Percentiles rank a stretch among this genome's conserved stretches.
Conservation (phyloP, 768 basidiomycete genomes). For the Lentinula detonsa region DNA sequence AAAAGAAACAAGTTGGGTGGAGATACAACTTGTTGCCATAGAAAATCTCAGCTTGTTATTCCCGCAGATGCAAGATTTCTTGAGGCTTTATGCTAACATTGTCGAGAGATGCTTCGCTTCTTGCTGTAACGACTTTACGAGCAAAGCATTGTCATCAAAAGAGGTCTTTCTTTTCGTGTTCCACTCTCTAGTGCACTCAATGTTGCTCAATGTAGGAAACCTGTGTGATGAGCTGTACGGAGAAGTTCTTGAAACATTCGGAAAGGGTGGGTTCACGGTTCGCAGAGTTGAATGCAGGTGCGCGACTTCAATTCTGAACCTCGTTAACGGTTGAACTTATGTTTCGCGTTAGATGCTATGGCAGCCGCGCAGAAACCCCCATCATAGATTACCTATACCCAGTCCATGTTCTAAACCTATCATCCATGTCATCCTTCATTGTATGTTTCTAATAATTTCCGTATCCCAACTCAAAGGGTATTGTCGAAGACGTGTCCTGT, state of each 20-base stretch:
- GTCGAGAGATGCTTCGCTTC: slow-evolving; percentile 95
- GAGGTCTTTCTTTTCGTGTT: slow-evolving; percentile 51
- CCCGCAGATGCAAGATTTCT: slow-evolving; percentile 94
- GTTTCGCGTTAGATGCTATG: neutral
- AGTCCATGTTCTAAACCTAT: neutral
- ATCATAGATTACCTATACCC: neutral
- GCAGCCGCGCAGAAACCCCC: slow-evolving; percentile 2
- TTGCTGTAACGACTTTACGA: slow-evolving; percentile 96
- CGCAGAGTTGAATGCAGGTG: slow-evolving; percentile 88
- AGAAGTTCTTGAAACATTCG: slow-evolving; percentile 97
- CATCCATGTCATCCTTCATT: neutral
- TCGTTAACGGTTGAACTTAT: neutral
- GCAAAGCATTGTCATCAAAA: slow-evolving; percentile 88
- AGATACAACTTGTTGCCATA: neutral
- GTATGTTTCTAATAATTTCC: neutral
- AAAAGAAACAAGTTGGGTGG: slow-evolving; percentile 84
- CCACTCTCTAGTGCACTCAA: neutral
- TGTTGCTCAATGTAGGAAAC: slow-evolving; percentile 49
- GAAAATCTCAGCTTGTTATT: neutral
- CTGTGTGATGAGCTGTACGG: slow-evolving; percentile 90
- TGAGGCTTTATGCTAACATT: slow-evolving; percentile 89
- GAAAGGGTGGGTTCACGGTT: slow-evolving; percentile 90
- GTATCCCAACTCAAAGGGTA: neutral
- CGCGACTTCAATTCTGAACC: slow-evolving; percentile 19
- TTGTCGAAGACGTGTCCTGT: too few species aligned